Base-by-base conservation (phyloP, 352 stramenopile genomes). In the Globisporangium splendens region DNA sequence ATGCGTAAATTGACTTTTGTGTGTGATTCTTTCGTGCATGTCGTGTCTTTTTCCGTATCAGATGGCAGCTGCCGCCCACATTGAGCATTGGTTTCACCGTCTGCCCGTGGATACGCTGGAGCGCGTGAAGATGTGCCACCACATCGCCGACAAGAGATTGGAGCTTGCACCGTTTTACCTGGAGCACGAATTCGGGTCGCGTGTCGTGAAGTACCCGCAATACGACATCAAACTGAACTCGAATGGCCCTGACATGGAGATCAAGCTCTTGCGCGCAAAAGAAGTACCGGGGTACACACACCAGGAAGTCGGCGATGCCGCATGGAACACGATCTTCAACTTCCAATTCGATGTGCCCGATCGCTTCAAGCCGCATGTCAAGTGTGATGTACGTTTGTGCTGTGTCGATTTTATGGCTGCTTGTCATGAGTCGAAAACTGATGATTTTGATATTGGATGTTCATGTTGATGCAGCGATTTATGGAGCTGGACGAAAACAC, bases 181-280 rank as follows among this genome's bases (percentile, higher is more conserved):
- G 31, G 65, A 79, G 42, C 67, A 59, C 41, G 76, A 86, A 48
- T 88, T 90, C 57, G 71, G 68, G 31, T 57, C 65, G 1, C 68
- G 64, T 3, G 60, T 69, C 5, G 61, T 70, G 24, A 66, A 67
- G 28, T 90, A 89, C 61, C 83, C 83, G 39, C 57, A 81, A 20
- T 88, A 84, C 62, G 79, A 93, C 46, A 88, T 93, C 60, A 89
- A 89, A 48, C 65, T 93, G 17, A 91, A 88, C 61, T 89, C 77
- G 50, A 89, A 87, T 42, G 81, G 80, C 1, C 83, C 83, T 8
- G 80, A 93, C 64, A 78, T 93, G 53, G 80, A 93, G 68, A 89
- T 93, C 61, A 81, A 89, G 59, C 66, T 89, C 53, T 64, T 91
- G 35, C 83, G 83, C 8, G 81, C 75, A 10, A 86, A 88, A 50